Base-by-base conservation (phyloP, 768 basidiomycete species). In the Suillus subluteus region DNA sequence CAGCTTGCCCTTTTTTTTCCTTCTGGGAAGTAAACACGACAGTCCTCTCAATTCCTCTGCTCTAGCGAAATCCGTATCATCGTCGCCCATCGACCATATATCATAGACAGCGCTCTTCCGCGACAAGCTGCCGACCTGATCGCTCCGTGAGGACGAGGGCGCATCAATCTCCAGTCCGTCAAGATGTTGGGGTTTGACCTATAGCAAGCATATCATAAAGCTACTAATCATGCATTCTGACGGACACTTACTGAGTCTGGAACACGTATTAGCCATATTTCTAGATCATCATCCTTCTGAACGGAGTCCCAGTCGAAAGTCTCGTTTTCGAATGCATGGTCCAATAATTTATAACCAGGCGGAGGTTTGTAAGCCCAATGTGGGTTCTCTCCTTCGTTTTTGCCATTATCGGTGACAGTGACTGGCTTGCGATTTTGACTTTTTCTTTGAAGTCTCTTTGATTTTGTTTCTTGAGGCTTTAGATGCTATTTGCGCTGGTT, bases 301-400 rank as follows among this genome's bases (percentile, higher is more conserved):
- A 94, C 67, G 7, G 79, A 76, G 65, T 90, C 89, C 90, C 90
- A 93, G 70, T 92, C 91, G 70, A 91, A 91, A 3, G 82, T 80
- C 1, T 81, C 79, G 2, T 9, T 67, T 65, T 89, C 84, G 16
- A 79, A 77, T 30, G 76, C 69, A 65, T 83, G 77, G 58, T 87
- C 81, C n/a, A 89, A 72, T 18, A 83, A 73, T 9, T 79, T 75
- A n/a, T 82, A 78, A 9, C 85, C 88, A 2, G 76, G 66, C 8
- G 91, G 90, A 0, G 90, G 88, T 67, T 79, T 72, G 70, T 88
- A 92, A 0, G 81, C 86, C 87, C 88, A 89, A 63, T 84, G 78
- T 0, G 81, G 81, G 71, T 88, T 80, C 23, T 75, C 75, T 38
- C 86, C 87, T 73, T 89, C 86, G 65, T 87, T 85, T 73, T 81